These are phyloP conservation scores for Apiotrichum mycotoxinovorans DNA, from an alignment of 1,284 basidiomycete species.

Conservation along the genomic window DNA sequence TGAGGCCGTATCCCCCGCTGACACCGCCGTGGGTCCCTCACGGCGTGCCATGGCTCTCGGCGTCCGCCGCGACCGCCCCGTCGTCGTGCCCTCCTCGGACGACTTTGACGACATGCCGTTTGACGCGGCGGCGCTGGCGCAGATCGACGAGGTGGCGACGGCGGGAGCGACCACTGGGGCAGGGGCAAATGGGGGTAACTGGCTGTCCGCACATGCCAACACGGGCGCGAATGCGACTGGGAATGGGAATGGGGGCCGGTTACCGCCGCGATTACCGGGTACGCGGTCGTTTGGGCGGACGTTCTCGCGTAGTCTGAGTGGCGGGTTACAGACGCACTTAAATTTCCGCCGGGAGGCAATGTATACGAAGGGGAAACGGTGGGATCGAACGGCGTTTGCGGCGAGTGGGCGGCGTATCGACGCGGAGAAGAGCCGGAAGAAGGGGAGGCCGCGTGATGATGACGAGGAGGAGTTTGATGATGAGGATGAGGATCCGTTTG, in stretches of 20 bases:
- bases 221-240: background rate
- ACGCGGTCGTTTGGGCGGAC: background rate
- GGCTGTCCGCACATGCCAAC: too few relatives aligned
- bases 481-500: conserved; percentile 58
- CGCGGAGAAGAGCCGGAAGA: conserved; percentile 30
- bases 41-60: conserved; percentile 11
- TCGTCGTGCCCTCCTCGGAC: conserved; percentile 17
- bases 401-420: conserved; percentile 64
- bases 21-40: conserved; percentile 7
- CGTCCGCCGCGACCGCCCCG: conserved; percentile 5
- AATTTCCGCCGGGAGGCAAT: conserved; percentile 39
- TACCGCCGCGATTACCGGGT: background rate
- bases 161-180: too few relatives aligned
- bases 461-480: conserved; percentile 52
- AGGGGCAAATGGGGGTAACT: too few relatives aligned
- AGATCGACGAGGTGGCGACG: conserved; percentile 18
- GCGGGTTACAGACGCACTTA: conserved; percentile 42
- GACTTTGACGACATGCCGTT: conserved; percentile 25
- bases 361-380: conserved; percentile 59
- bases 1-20: background rate
- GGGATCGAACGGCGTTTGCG: conserved; percentile 80
- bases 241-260: background rate
- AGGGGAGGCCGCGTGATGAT: conserved; percentile 43
- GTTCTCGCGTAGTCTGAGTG: conserved; percentile 8
- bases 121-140: conserved; percentile 18